Conservation (phyloP, 805 yeast genomes). For the Brettanomyces nanus region DNA sequence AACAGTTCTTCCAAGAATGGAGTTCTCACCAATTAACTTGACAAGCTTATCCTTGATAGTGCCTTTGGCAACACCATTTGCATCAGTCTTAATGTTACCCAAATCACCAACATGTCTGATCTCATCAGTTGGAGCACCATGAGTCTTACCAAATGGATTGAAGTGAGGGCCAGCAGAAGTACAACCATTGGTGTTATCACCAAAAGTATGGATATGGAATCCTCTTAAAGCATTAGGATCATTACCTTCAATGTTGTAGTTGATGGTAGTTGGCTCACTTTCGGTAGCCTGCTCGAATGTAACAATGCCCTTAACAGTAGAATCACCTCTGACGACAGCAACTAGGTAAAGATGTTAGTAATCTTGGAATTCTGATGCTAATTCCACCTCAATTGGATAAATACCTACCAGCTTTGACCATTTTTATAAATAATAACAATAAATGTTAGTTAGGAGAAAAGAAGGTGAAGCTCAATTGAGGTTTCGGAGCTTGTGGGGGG, state of each 20-base stretch:
- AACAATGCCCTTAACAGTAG: conserved; percentile 82
- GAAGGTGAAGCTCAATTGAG: too few species aligned
- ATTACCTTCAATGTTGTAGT: conserved; percentile 88
- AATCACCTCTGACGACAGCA: conserved; percentile 95
- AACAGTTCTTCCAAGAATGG: conserved; percentile 90
- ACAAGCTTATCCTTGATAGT: conserved; percentile 67
- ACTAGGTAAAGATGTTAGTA: conserved; percentile 32
- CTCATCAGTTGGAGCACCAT: conserved; percentile 86
- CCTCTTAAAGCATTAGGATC: conserved; percentile 85
- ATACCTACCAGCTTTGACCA: conserved; percentile 58
- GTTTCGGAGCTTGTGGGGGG: too few species aligned
- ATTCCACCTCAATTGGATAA: not conserved
- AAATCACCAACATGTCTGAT: conserved; percentile 90
- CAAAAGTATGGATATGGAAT: conserved; percentile 96
- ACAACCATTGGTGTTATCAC: conserved; percentile 99
- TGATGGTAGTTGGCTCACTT: conserved; percentile 71
- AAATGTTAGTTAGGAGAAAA: too few species aligned
- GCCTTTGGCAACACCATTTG: conserved; percentile 87
- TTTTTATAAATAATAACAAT: too few species aligned
- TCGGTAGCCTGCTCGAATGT: conserved; percentile 78
- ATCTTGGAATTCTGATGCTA: too few species aligned
- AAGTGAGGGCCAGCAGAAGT: conserved; percentile 98
- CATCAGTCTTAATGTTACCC: conserved; percentile 89
- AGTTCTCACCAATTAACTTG: conserved; percentile 78
- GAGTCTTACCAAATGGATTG: conserved; percentile 82